A percentile compares a stretch with the other conserved stretches of the same genome.
Evolutionary conservation across 805 yeast species (phyloP).

Genomic region (Limtongia smithiae): DNA sequence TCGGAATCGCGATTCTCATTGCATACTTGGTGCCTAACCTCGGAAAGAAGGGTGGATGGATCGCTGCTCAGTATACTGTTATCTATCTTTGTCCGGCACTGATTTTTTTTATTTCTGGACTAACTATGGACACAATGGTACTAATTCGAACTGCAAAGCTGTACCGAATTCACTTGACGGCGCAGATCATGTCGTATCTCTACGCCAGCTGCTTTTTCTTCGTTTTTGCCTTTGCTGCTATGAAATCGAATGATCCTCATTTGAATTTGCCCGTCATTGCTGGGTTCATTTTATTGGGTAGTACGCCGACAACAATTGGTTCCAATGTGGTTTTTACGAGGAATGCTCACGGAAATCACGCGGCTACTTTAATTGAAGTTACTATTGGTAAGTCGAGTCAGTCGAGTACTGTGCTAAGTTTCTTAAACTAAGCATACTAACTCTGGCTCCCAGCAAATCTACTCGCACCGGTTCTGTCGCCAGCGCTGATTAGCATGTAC

Average conservation of each 20-base stretch:
- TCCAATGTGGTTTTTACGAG: constrained; percentile 91
- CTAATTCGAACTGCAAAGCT: constrained; percentile 59
- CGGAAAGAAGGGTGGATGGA: constrained; percentile 77
- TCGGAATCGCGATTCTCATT: constrained; percentile 69
- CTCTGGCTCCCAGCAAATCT: constrained; percentile 45
- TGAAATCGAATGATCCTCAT: constrained; percentile 50
- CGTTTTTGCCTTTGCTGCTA: constrained; percentile 67
- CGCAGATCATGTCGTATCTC: constrained; percentile 54
- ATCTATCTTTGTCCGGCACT: constrained; percentile 88
- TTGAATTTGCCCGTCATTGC: constrained; percentile 73
- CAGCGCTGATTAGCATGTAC: constrained; percentile 76
- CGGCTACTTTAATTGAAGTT: constrained; percentile 80
- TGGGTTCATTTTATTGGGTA: constrained; percentile 75
- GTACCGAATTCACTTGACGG: constrained; percentile 79
- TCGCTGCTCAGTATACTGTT: constrained; percentile 70
- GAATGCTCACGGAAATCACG: constrained; percentile 76
- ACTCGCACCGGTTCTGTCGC: constrained; percentile 81
- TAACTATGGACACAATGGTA: constrained; percentile 65
- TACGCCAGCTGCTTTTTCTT: constrained; percentile 65
- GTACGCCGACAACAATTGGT: constrained; percentile 91
- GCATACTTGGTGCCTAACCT: constrained; percentile 78
- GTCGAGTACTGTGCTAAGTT: too few relatives aligned
- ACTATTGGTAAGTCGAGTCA: constrained; percentile 52
- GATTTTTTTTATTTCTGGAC: constrained; percentile 76
- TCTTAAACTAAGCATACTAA: background rate